Evolutionary conservation across 495 filamentous ascomycete genomes (phyloP), one percentile per base, ranked within the genome.

Genomic region (Parathielavia hyrcaniae): DNA sequence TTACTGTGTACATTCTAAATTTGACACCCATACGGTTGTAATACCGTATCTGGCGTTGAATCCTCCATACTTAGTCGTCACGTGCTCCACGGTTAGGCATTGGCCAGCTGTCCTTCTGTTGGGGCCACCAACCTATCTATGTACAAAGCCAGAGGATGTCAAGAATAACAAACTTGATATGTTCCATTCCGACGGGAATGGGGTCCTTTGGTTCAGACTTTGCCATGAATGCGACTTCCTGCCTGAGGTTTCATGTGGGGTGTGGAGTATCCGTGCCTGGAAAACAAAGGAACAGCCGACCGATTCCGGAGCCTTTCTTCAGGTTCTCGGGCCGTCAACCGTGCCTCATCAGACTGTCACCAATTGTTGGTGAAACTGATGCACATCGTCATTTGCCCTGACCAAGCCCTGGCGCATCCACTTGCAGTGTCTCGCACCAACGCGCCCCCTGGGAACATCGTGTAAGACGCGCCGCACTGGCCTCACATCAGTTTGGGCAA

Each of bases 321-420:
- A 7, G 10, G 8, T 13, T 22, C 50, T 40, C 38, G 50, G 36
- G 19, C 50, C 36, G 13, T 14, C n/a, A 22, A n/a, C 20, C 50
- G 39, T 10, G 52, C 39, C 40, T 54, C 40, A 40, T 54, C 40
- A 40, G 40, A 45, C 17, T 32, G 13, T 30, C 6, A 19, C 13
- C 23, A 20, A n/a, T 20, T 30, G 30, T n/a, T 45, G 11, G 12
- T 30, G 16, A 45, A 45, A 17, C 11, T 39, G 41, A 45, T 35
- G 53, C 53, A 35, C 41, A 49, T 56, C 53, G 53, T 49, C 53
- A 56, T 48, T 56, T 41, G 44, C 53, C 40, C 53, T 36, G 51
- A 35, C 44, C 5, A 38, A 45, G 53, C 43, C 53, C 47, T 43
- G 53, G 30, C 14, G 22, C 48, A 45, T 34, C 55, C 38, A 46